Conservation (phyloP, 2,329 filamentous ascomycete genomes). For the Cylindrodendrum hubeiense region DNA sequence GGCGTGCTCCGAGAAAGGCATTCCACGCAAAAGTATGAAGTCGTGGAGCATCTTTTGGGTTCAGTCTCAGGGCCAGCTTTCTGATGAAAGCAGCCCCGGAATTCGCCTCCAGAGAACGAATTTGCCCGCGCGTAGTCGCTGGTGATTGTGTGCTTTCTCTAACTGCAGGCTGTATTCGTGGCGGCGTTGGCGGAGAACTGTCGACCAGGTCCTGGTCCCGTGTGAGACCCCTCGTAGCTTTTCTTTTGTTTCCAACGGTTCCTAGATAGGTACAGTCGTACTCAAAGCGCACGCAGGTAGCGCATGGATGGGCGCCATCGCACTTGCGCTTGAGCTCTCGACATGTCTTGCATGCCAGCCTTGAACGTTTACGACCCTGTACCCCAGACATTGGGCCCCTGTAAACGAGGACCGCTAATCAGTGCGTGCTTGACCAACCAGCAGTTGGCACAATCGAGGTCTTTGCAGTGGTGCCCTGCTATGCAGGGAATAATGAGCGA, state of each 20-base stretch:
- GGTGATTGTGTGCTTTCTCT: conserved; percentile 26
- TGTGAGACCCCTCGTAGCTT: not conserved
- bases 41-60: conserved; percentile 64
- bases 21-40: conserved; percentile 71
- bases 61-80: conserved; percentile 63
- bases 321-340: conserved; percentile 69
- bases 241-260: conserved; percentile 32
- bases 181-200: not conserved
- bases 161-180: not conserved
- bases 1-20: conserved; percentile 46
- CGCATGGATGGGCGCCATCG: conserved; percentile 64
- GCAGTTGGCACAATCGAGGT: not conserved
- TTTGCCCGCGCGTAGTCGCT: conserved; percentile 38
- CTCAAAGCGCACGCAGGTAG: conserved; percentile 65
- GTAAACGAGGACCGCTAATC: not conserved
- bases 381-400: conserved; percentile 28
- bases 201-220: not conserved
- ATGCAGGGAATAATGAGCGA: not conserved
- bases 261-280: conserved; percentile 64
- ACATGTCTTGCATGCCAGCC: conserved; percentile 63
- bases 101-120: conserved; percentile 65
- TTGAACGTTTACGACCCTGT: conserved; percentile 53
- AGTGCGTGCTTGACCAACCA: not conserved
- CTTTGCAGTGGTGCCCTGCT: not conserved
- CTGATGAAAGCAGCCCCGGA: conserved; percentile 69